A percentile compares a stretch with the other conserved stretches of the same genome.
Evolutionary conservation across 176 grass and related monocot genomes (phyloP).

Genomic region (Areca catechu): DNA sequence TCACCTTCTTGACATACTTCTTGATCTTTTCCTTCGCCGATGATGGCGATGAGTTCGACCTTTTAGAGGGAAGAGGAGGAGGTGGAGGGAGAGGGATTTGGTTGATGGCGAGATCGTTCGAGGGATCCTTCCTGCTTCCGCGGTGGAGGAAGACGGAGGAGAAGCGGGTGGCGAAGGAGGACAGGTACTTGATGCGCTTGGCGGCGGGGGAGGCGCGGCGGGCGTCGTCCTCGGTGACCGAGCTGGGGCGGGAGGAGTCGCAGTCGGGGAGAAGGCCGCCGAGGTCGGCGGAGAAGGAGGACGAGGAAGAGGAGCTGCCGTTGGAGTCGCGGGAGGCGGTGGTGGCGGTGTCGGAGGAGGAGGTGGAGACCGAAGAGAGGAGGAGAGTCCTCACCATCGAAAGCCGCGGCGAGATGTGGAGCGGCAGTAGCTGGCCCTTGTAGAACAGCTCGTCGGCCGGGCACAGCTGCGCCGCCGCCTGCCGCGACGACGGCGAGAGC

Average conservation of each 20-base stretch:
- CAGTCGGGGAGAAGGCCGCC: constrained; percentile 38
- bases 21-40: constrained; percentile 88
- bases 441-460: constrained; percentile 97
- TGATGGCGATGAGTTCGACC: background rate
- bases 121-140: constrained; percentile 23
- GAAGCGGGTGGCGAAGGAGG: constrained; percentile 86
- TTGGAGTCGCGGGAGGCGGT: constrained; percentile 42
- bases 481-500: constrained; percentile 66
- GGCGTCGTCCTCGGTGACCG: constrained; percentile 70
- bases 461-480: constrained; percentile 58
- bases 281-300: constrained; percentile 41
- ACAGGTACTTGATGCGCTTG: constrained; percentile 62
- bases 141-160: constrained; percentile 93
- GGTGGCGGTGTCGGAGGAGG: constrained; percentile 40
- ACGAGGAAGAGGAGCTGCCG: constrained; percentile 65
- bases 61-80: background rate
- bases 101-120: background rate
- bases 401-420: constrained; percentile 88
- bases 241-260: constrained; percentile 83
- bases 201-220: constrained; percentile 18
- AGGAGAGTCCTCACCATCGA: constrained; percentile 96
- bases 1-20: constrained; percentile 97
- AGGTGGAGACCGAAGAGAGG: constrained; percentile 61
- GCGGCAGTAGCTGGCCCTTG: constrained; percentile 91
- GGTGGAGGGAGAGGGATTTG: background rate